phyloP scores from a whole-genome alignment of 1,284 basidiomycete genomes.

The Leccinum olivaceoglutinosum region DNA sequence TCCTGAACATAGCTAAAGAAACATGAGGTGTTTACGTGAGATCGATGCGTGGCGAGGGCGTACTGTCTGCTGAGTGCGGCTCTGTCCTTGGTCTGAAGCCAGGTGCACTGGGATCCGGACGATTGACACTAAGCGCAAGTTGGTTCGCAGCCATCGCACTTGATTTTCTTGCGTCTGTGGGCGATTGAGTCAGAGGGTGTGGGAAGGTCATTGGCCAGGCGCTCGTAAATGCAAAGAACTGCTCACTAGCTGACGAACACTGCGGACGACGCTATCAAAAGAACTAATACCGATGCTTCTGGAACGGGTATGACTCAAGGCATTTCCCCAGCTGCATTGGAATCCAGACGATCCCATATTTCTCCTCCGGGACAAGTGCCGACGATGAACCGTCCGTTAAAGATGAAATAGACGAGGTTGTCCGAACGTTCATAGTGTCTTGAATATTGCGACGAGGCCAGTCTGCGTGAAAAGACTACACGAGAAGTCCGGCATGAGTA shows the following conservation, averaged over 20 bases:
- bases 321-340: constrained; percentile 32
- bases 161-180: constrained; percentile 79
- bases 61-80: constrained; percentile 82
- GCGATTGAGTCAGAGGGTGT: constrained; percentile 29
- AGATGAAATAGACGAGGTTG: constrained; percentile 34
- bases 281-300: constrained; percentile 26
- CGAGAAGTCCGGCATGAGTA: neutral
- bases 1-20: constrained; percentile 75
- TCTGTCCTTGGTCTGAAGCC: constrained; percentile 83
- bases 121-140: constrained; percentile 75
- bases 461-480: neutral
- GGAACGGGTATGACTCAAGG: constrained; percentile 28
- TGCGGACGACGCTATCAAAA: constrained; percentile 59
- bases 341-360: constrained; percentile 44
- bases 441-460: neutral
- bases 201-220: constrained; percentile 87
- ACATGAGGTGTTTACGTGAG: constrained; percentile 17
- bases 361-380: constrained; percentile 27
- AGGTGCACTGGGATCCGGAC: constrained; percentile 72
- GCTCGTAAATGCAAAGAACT: constrained; percentile 81
- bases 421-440: neutral
- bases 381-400: constrained; percentile 42
- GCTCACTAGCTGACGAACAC: constrained; percentile 60
- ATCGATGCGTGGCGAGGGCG: constrained; percentile 29
- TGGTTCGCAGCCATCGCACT: constrained; percentile 80